Percentiles rank a stretch among this genome's conserved stretches.
phyloP scores from a whole-genome alignment of 768 basidiomycete genomes.

The Suillus sp. region DNA sequence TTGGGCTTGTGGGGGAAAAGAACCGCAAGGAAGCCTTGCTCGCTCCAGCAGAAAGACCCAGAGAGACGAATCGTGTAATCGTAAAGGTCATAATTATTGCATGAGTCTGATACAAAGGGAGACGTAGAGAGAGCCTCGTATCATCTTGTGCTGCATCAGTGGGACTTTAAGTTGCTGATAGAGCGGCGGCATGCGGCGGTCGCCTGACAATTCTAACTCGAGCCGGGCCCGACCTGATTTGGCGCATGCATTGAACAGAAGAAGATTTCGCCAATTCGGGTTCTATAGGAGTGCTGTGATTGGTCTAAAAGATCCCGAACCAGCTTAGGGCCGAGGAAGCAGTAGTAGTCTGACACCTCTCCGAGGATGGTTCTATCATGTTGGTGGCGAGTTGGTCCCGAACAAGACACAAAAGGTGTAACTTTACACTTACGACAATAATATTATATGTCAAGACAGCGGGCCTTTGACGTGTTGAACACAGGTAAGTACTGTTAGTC shows the following conservation, averaged over 20 bases:
- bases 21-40: constrained; percentile 3
- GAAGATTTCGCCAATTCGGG: neutral
- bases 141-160: neutral
- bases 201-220: neutral
- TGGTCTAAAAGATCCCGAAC: neutral
- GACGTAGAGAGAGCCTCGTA: neutral
- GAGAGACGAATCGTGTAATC: constrained; percentile 12
- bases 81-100: constrained; percentile 16
- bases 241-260: neutral
- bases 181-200: neutral
- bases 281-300: neutral
- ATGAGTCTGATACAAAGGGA: constrained; percentile 4
- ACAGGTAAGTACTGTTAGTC: too few relatives aligned
- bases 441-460: neutral
- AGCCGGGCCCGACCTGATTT: neutral
- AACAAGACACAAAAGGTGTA: neutral
- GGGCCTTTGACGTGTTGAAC: too few relatives aligned
- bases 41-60: neutral
- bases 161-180: constrained; percentile 1
- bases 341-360: neutral
- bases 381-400: neutral
- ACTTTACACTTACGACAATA: neutral
- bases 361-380: neutral
- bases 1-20: neutral
- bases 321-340: constrained; percentile 1